A percentile compares a stretch with the other conserved stretches of the same genome.
Conservation (phyloP, 768 basidiomycete genomes). For the Leccinum olivaceopallidum region DNA sequence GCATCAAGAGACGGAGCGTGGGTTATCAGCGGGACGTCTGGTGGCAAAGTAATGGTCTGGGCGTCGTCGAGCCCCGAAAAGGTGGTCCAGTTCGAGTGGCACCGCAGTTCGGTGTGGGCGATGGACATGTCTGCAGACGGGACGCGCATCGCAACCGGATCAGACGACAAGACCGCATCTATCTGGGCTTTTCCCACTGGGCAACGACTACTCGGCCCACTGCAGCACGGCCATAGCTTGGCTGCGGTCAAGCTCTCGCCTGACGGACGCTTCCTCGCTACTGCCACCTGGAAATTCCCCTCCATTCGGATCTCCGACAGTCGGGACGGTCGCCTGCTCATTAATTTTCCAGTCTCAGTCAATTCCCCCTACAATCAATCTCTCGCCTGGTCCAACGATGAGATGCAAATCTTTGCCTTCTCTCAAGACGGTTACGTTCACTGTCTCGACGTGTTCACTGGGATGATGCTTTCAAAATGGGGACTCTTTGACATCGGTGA, state of each 20-base stretch:
- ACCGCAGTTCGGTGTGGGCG: background rate
- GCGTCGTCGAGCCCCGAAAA: background rate
- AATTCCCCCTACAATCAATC: background rate
- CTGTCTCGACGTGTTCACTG: background rate
- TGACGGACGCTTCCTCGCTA: background rate
- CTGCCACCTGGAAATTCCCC: background rate
- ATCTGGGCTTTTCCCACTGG: background rate
- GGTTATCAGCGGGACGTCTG: background rate
- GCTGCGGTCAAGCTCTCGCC: background rate
- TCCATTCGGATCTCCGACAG: background rate
- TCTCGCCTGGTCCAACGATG: background rate
- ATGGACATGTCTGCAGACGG: background rate
- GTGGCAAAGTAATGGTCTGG: background rate
- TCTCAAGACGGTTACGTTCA: background rate
- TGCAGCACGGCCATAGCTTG: background rate
- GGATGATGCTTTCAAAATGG: background rate
- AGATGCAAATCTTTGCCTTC: background rate
- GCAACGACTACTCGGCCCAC: background rate
- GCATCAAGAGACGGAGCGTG: background rate
- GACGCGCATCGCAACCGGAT: background rate
- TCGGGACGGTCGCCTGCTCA: background rate
- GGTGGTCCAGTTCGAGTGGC: background rate
- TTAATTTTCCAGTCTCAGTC: background rate
- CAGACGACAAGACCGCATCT: background rate
- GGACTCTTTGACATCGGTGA: background rate